Evolutionary conservation across 2,329 filamentous ascomycete genomes (phyloP).

Genomic region (Beauveria varroae): DNA sequence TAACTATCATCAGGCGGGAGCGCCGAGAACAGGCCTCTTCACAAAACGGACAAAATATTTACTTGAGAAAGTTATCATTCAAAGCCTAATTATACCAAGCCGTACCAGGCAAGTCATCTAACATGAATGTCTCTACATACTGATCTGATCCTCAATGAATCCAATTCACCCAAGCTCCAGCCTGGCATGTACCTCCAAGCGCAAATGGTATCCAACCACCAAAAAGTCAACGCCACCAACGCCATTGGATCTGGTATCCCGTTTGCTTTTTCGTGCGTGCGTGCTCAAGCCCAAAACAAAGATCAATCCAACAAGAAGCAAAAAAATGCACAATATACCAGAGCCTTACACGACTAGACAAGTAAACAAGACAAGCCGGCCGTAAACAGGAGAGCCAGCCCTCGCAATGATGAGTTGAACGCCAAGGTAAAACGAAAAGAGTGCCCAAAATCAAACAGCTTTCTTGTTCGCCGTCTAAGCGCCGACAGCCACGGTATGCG

Average conservation of each 20-base stretch:
- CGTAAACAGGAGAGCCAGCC: not conserved
- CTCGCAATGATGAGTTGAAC: conserved; percentile 6
- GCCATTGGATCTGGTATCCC: conserved; percentile 4
- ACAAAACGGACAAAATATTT: not conserved
- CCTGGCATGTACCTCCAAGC: not conserved
- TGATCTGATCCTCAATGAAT: not conserved
- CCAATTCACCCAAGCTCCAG: not conserved
- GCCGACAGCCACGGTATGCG: conserved; percentile 20
- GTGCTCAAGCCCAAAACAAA: not conserved
- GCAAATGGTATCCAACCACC: conserved; percentile 9
- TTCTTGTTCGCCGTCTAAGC: conserved; percentile 12
- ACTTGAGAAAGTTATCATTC: conserved; percentile 5
- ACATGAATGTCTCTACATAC: conserved; percentile 9
- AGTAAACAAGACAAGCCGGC: not conserved
- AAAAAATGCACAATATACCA: not conserved
- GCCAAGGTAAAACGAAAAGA: conserved; percentile 5
- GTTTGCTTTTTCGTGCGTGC: not conserved
- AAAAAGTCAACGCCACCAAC: conserved; percentile 7
- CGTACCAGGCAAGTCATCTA: conserved; percentile 8
- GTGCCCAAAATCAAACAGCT: not conserved
- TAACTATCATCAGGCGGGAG: not conserved
- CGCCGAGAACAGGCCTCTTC: not conserved
- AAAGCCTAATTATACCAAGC: conserved; percentile 10
- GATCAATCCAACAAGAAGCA: not conserved
- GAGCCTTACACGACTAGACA: not conserved